A percentile compares a stretch with the other conserved stretches of the same genome.
Evolutionary conservation across 768 basidiomycete species (phyloP).

Genomic region (Mycena albidolilacea): DNA sequence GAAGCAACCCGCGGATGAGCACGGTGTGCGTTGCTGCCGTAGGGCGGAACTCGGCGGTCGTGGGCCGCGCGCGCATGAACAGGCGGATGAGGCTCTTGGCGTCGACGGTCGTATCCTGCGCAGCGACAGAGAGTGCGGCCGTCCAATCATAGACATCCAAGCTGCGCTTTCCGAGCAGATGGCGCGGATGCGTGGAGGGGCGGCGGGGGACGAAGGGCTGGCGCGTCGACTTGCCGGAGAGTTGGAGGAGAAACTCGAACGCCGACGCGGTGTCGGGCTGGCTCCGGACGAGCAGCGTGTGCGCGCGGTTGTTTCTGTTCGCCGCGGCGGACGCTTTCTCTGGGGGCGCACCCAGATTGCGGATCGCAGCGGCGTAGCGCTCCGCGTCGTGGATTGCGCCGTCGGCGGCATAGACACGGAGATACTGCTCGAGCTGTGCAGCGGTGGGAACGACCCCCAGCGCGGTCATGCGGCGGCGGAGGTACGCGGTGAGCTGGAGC

Average conservation of each 20-base stretch:
- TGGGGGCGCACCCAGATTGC: slow-evolving; percentile 26
- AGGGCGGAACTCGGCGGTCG: slow-evolving; percentile 49
- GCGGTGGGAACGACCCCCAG: slow-evolving; percentile 57
- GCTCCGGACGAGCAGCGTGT: slow-evolving; percentile 60
- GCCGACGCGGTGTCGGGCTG: slow-evolving; percentile 61
- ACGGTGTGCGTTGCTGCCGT: slow-evolving; percentile 67
- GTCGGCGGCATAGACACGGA: slow-evolving; percentile 63
- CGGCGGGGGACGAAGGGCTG: slow-evolving; percentile 16
- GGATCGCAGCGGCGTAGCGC: slow-evolving; percentile 58
- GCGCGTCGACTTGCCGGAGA: slow-evolving; percentile 39
- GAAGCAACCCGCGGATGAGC: slow-evolving; percentile 67
- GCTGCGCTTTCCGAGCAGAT: slow-evolving; percentile 43
- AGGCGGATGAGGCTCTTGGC: slow-evolving; percentile 52
- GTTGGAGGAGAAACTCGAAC: slow-evolving; percentile 60
- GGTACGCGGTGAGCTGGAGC: slow-evolving; percentile 62
- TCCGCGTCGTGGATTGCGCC: slow-evolving; percentile 59
- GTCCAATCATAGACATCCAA: slow-evolving; percentile 65
- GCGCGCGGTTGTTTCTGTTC: slow-evolving; percentile 50
- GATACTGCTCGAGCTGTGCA: slow-evolving; percentile 63
- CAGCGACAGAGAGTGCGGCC: slow-evolving; percentile 60
- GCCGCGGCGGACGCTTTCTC: slow-evolving; percentile 7
- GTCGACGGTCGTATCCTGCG: slow-evolving; percentile 54
- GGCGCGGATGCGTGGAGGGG: slow-evolving; percentile 25
- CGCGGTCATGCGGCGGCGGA: slow-evolving; percentile 59
- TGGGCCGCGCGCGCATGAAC: slow-evolving; percentile 51